phyloP scores from a whole-genome alignment of 2,329 filamentous ascomycete genomes.

The Alternaria atra region DNA sequence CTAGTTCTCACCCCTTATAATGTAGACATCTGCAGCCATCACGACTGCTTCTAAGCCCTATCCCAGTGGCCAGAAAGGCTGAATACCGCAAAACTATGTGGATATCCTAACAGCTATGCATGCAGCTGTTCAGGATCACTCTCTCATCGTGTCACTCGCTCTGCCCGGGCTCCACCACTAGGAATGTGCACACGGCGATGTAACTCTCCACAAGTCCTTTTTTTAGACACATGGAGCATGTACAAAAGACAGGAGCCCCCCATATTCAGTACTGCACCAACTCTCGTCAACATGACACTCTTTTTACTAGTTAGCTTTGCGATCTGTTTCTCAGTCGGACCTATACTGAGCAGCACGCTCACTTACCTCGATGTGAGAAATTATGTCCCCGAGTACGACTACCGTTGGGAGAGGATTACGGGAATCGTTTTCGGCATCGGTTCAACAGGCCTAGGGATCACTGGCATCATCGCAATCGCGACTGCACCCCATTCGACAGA shows the following conservation, averaged over 20 bases:
- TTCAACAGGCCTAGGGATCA: slow-evolving; percentile 3
- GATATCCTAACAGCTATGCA: slow-evolving; percentile 6
- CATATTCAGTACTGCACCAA: slow-evolving; percentile 12
- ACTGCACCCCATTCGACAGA: slow-evolving; percentile 9
- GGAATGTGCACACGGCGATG: not conserved
- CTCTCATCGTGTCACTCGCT: slow-evolving; percentile 1
- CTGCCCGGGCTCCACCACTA: slow-evolving; percentile 6
- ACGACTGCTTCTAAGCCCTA: slow-evolving; percentile 8
- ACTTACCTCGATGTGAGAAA: slow-evolving; percentile 14
- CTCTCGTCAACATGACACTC: slow-evolving; percentile 9
- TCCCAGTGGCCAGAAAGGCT: slow-evolving; percentile 1
- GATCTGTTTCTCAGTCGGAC: slow-evolving; percentile 10
- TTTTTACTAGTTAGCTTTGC: slow-evolving; percentile 11
- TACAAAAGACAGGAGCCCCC: slow-evolving; percentile 14
- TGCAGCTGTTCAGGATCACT: not conserved
- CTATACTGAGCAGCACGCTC: slow-evolving; percentile 8
- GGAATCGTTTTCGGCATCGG: too few species aligned
- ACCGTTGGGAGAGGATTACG: slow-evolving; percentile 7
- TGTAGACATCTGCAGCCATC: not conserved
- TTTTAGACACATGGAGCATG: slow-evolving; percentile 1
- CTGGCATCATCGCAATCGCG: slow-evolving; percentile 9
- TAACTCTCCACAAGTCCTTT: slow-evolving; percentile 4
- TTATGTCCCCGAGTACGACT: slow-evolving; percentile 1
- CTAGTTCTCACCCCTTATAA: not conserved
- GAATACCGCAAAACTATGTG: slow-evolving; percentile 5